Evolutionary conservation across 164 flowering plant species (phyloP), one percentile per base, ranked within the genome.

Genomic region (Sextonia rubra): DNA sequence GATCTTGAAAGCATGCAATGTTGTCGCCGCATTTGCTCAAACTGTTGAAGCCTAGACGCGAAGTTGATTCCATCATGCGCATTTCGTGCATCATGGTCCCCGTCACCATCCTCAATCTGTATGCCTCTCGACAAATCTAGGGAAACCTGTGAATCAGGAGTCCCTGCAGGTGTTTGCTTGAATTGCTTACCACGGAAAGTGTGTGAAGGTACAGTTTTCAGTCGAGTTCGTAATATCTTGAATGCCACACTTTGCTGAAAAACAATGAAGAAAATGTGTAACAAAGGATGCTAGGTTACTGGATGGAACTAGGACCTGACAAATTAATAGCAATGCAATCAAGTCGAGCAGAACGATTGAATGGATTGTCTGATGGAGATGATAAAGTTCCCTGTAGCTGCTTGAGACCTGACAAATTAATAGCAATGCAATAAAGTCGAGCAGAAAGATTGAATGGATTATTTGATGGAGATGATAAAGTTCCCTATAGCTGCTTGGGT

Each of bases 201-300:
- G 79, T 81, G 85, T 23, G 94, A 72, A 68, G 98, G 97, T 23
- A 93, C 91, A 47, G 94, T 86, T 80, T 83, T 91, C 70, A 93
- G 75, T 58, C 97, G 88, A 69, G 94, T 93, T 64, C 87, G 77
- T 49, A 91, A 77, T 69, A 87, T 87, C 84, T 88, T 91, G 79
- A 94, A 94, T 56, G 97, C 98, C 4, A 86, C 86, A 82, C 97
- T 94, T 94, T 90, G 98, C 98, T 93, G 91, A 85, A 85, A 37
- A 24, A 52, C 61, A 69, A 12, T 4, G 12, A 55, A 24, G 23
- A 7, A 69, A 22, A 61, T 24, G 27, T 61, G 62, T 30, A 29
- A 70, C 58, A 15, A 18, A 37, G 3, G 58, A 52, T 52, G 58
- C n/a, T 20, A 2, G 3, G 58, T 17, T 52, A 15, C 14, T 20